Evolutionary conservation across 2,329 filamentous ascomycete species (phyloP).

Genomic region (Periconia digitata): DNA sequence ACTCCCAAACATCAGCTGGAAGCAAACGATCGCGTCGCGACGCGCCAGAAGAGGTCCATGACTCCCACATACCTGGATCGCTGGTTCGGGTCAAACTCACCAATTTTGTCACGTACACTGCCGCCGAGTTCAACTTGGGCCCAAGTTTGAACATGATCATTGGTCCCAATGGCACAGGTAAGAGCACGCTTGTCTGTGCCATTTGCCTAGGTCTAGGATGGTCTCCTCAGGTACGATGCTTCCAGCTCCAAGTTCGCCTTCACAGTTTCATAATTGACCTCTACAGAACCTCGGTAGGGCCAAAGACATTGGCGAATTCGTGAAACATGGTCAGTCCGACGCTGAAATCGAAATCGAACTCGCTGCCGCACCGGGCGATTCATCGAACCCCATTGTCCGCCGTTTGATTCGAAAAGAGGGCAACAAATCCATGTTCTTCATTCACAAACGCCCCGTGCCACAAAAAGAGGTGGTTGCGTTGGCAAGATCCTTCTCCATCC

Average conservation of each 20-base stretch:
- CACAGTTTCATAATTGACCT: conserved; percentile 10
- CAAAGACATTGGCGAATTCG: conserved; percentile 82
- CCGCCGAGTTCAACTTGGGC: conserved; percentile 86
- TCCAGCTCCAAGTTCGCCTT: not conserved
- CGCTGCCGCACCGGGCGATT: conserved; percentile 59
- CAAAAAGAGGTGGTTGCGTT: conserved; percentile 68
- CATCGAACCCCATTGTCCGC: conserved; percentile 70
- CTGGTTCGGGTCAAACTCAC: conserved; percentile 83
- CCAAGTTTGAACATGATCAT: conserved; percentile 98
- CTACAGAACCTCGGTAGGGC: conserved; percentile 76
- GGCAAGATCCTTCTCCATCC: conserved; percentile 75
- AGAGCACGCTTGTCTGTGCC: conserved; percentile 95
- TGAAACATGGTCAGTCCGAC: conserved; percentile 80
- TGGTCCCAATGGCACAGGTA: conserved; percentile 96
- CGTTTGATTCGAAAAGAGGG: conserved; percentile 79
- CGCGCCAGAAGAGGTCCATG: conserved; percentile 13
- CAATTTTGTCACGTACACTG: conserved; percentile 94
- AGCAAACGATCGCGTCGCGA: not conserved
- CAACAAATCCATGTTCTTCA: conserved; percentile 75
- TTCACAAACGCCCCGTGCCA: conserved; percentile 66
- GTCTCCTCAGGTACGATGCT: conserved; percentile 59
- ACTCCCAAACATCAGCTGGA: conserved; percentile 8
- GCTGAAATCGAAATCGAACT: conserved; percentile 92
- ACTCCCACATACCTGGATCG: conserved; percentile 65
- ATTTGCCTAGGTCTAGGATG: conserved; percentile 92